phyloP scores from a whole-genome alignment of 495 filamentous ascomycete species.

The Penicillium parvum region DNA sequence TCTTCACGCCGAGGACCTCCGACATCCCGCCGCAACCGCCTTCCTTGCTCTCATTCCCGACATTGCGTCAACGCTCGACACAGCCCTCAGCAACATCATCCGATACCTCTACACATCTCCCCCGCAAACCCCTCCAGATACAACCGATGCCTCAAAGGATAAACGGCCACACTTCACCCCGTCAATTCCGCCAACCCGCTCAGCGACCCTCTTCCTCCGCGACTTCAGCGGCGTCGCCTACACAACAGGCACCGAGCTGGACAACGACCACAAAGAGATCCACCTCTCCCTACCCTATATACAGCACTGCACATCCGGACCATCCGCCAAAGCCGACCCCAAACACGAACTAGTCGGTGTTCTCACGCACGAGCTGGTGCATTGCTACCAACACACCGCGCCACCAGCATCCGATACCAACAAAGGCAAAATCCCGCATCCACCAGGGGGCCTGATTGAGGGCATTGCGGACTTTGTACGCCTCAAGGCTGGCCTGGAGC shows the following conservation, averaged over 20 bases:
- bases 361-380: conserved; percentile 87
- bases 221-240: conserved; percentile 82
- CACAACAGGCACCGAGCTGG: conserved; percentile 77
- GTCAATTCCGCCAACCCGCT: conserved; percentile 55
- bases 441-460: conserved; percentile 79
- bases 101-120: conserved; percentile 55
- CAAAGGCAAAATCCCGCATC: conserved; percentile 15
- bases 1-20: conserved; percentile 66
- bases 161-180: conserved; percentile 23
- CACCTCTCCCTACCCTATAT: conserved; percentile 83
- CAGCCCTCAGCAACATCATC: conserved; percentile 62
- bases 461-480: conserved; percentile 94
- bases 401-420: conserved; percentile 38
- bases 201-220: conserved; percentile 81
- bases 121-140: neutral
- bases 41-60: conserved; percentile 61
- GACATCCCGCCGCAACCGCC: conserved; percentile 53
- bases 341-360: conserved; percentile 74
- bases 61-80: conserved; percentile 52
- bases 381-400: conserved; percentile 86
- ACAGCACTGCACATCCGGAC: conserved; percentile 33
- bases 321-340: conserved; percentile 23
- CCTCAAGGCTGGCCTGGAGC: conserved; percentile 63
- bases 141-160: conserved; percentile 2
- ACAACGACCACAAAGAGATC: conserved; percentile 91